These are phyloP conservation scores for Fusarium sp. DNA, from an alignment of 2,329 filamentous ascomycete genomes.

Conservation along the genomic window DNA sequence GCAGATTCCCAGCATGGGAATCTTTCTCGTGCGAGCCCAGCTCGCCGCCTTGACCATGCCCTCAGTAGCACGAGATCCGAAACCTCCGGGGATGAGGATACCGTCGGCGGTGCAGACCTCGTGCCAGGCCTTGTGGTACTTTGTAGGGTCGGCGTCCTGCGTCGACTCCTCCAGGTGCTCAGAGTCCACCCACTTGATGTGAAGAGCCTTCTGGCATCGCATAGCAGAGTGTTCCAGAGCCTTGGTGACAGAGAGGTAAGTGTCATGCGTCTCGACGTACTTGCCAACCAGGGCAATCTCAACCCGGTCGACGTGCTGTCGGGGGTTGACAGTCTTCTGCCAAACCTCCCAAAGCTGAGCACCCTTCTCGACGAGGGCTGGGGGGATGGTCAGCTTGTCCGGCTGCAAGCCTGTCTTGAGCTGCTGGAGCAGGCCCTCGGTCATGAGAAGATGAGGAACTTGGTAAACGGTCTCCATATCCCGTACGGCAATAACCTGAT, in stretches of 20 bases:
- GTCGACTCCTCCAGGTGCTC: conserved; percentile 81
- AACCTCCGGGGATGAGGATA: conserved; percentile 54
- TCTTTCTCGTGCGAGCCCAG: conserved; percentile 85
- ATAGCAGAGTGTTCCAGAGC: conserved; percentile 92
- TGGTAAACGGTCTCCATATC: conserved; percentile 94
- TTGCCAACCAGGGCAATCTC: conserved; percentile 92
- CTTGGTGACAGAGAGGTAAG: conserved; percentile 86
- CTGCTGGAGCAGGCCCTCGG: conserved; percentile 80
- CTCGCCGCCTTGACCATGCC: conserved; percentile 92
- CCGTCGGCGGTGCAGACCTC: conserved; percentile 77
- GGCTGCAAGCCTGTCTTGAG: conserved; percentile 76
- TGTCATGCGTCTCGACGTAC: conserved; percentile 86
- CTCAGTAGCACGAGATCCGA: conserved; percentile 55
- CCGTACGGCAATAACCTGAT: conserved; percentile 90
- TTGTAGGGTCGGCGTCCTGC: conserved; percentile 72
- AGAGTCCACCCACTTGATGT: conserved; percentile 87
- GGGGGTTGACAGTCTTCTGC: conserved; percentile 76
- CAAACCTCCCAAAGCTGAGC: conserved; percentile 81
- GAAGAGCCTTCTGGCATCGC: conserved; percentile 80
- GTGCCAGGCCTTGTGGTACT: conserved; percentile 90
- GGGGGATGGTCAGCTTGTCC: conserved; percentile 65
- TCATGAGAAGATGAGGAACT: conserved; percentile 89
- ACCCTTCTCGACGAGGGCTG: conserved; percentile 71
- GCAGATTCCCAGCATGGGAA: conserved; percentile 90
- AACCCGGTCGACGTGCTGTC: conserved; percentile 75